Evolutionary conservation across 2,329 filamentous ascomycete species (phyloP), one percentile per base, ranked within the genome.

Genomic region (Pestalotiopsis sp.): DNA sequence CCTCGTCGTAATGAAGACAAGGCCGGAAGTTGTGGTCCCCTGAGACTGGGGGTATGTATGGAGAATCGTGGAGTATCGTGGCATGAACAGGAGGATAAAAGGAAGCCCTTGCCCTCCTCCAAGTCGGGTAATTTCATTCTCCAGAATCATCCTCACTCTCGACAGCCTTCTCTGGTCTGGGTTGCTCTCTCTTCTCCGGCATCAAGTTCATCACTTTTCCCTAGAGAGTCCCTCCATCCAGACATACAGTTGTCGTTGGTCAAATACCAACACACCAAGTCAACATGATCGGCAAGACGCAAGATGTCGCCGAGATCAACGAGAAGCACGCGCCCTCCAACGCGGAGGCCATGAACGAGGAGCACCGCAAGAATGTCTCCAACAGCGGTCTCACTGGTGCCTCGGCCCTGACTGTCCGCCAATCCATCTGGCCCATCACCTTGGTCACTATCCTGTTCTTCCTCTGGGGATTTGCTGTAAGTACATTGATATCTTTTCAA

Each of bases 391-490:
- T 66, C 31, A 66, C 64, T 13, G 64, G 64, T 31, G 64, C 64
- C 41, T 66, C 64, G 27, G 52, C 64, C 1, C 49, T 64, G 66
- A 64, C 62, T 49, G 66, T 64, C 20, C 25, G 60, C 13, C 55
- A 60, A 38, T 62, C 58, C 7, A 61, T 67, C 27, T 49, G 20
- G 14, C 62, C 62, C 38, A 68, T 68, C 20, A 59, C 59, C 38
- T 23, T 66, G 20, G 67, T 69, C 58, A 69, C 67, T 7, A 67
- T 69, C 11, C 63, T 69, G 17, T 69, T 69, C 62, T 69, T 69
- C 62, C 64, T 69, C n/a, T 69, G 67, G 67, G 67, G 67, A 3
- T 69, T 69, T 39, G 67, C 67, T 52, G 45, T 52, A 52, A 52
- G 45, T 52, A 52, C 1, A 36, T 23, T 20, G 20, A 52, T 52